Evolutionary conservation across 371 early-diverging fungal genomes (phyloP).

Genomic region (Dichotomocladium elegans): DNA sequence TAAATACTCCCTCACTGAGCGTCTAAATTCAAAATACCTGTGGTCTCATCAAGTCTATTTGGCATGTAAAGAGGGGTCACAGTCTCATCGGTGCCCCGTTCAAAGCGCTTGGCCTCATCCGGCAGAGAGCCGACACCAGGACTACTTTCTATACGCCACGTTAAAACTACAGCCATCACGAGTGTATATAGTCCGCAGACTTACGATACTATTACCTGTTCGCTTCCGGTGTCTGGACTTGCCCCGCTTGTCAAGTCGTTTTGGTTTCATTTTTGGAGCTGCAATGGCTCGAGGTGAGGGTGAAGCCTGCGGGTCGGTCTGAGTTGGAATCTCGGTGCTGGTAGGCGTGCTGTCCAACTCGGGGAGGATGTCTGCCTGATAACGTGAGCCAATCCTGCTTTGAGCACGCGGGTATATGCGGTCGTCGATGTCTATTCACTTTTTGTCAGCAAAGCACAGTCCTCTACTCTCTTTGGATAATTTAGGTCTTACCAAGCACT

Average conservation of each 20-base stretch:
- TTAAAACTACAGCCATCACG: not conserved
- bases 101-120: not conserved
- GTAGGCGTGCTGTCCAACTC: slow-evolving; percentile 38
- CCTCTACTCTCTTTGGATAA: not conserved
- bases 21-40: too few relatives aligned
- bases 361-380: slow-evolving; percentile 69
- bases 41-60: slow-evolving; percentile 25
- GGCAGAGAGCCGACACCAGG: not conserved
- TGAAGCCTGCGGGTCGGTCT: too few relatives aligned
- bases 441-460: not conserved
- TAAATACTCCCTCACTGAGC: not conserved
- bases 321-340: not conserved
- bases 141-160: not conserved
- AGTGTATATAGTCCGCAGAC: not conserved
- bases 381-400: slow-evolving; percentile 75
- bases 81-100: slow-evolving; percentile 50
- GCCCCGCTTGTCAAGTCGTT: not conserved
- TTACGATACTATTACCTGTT: not conserved
- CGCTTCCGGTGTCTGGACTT: not conserved
- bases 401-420: slow-evolving; percentile 78
- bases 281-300: not conserved
- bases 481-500: slow-evolving; percentile 54
- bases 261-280: not conserved
- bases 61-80: slow-evolving; percentile 39
- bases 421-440: slow-evolving; percentile 63